Base-by-base conservation (phyloP, 192 early-diverging fungal species). In the Umbelopsis sp. region DNA sequence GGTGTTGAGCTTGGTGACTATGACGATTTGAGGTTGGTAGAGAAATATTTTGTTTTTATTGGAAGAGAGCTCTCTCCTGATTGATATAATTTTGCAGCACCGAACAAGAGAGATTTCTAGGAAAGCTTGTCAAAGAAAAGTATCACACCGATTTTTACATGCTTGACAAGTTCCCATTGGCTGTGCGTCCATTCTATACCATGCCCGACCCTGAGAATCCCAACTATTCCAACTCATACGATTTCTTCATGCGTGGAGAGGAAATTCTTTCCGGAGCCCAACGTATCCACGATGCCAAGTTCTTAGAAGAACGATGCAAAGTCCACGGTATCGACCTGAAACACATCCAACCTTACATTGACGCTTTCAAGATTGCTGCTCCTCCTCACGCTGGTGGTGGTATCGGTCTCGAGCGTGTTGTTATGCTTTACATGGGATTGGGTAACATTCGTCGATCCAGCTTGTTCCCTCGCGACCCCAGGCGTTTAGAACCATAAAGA, bases 191-290 rank as follows among this genome's bases (percentile, higher is more conserved):
- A 44, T 98, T 98, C 90, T 99, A 99, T 89, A 99, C 98, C 38
- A 99, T 99, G 98, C 97, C 97, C 31, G 97, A 98, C 79, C 93
- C 98, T 25, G 80, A 81, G 29, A 81, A 91, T 73, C 84, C 89
- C 14, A 85, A 86, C 65, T 99, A 98, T 87, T 96, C 95, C 77
- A 99, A 99, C 93, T 98, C 96, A 36, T 99, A 97, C 81, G 98
- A 99, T 85, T 97, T 99, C 82, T 99, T 99, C 84, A 94, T 99
- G 85, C 91, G 98, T 72, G 97, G 97, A 45, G 94, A 99, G 80
- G 98, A 99, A 80, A 98, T 99, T 80, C 86, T 98, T 71, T 98
- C 97, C 25, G 98, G 98, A 32, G 98, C 97, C 17, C 98, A 99
- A 86, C 96, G 98, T 89, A 88, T 99, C 59, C 98, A 99, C 78